Conservation (phyloP, 352 stramenopile genomes). For the Plasmopara viticola region DNA sequence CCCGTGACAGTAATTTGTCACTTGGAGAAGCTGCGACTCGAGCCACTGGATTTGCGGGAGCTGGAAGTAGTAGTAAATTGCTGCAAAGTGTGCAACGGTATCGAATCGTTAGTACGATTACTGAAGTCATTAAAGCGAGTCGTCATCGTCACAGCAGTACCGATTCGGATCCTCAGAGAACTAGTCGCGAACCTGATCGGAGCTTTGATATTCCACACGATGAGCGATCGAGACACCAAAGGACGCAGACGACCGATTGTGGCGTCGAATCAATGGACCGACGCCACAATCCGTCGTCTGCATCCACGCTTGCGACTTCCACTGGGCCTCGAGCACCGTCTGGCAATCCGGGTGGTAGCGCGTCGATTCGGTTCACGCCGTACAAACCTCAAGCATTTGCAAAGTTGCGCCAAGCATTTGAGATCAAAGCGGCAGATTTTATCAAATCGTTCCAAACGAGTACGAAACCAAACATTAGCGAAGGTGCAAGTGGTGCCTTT, state of each 20-base stretch:
- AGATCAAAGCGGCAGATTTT: constrained; percentile 64
- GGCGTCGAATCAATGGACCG: constrained; percentile 3
- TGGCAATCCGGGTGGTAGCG: constrained; percentile 3
- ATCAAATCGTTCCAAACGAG: constrained; percentile 69
- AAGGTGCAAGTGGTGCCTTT: constrained; percentile 88
- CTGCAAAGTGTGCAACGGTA: constrained; percentile 18
- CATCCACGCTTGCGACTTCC: constrained; percentile 20
- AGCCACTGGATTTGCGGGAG: constrained; percentile 14
- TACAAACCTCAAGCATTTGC: constrained; percentile 72
- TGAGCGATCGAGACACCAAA: constrained; percentile 17
- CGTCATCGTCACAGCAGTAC: constrained; percentile 23
- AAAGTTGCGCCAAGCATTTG: constrained; percentile 60
- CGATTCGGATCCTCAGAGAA: constrained; percentile 13
- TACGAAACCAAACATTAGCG: constrained; percentile 85
- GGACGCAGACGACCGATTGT: background rate
- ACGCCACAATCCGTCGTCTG: constrained; percentile 20
- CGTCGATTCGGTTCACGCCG: constrained; percentile 64
- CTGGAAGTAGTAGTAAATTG: constrained; percentile 10
- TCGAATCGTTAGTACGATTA: constrained; percentile 26
- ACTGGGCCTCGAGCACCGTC: constrained; percentile 1
- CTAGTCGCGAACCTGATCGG: constrained; percentile 19
- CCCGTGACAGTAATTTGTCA: background rate
- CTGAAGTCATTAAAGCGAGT: constrained; percentile 22
- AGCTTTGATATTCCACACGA: constrained; percentile 35
- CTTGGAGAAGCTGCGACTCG: constrained; percentile 21